phyloP scores from a whole-genome alignment of 768 basidiomycete species.

The Naganishia kalamii region DNA sequence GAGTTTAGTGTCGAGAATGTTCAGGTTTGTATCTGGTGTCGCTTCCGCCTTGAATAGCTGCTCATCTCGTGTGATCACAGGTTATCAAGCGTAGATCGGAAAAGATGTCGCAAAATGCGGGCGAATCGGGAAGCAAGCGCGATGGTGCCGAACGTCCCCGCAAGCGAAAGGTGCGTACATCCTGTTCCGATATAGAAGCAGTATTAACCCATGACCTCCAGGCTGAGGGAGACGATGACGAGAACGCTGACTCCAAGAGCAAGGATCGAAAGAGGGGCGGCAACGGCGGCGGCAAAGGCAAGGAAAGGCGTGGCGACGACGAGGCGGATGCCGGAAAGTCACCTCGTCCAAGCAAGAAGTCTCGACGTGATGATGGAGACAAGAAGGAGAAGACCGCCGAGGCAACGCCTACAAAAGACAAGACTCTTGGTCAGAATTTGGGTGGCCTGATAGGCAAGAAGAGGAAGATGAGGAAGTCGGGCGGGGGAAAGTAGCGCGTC shows the following conservation, averaged over 20 bases:
- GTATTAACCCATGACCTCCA: slow-evolving; percentile 15
- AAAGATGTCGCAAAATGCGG: slow-evolving; percentile 38
- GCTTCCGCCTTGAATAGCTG: neutral
- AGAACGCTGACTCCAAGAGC: slow-evolving; percentile 22
- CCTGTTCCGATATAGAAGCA: neutral
- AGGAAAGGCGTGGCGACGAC: slow-evolving; percentile 29
- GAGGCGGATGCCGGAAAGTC: slow-evolving; percentile 24
- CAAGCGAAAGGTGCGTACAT: slow-evolving; percentile 27
- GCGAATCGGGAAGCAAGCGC: slow-evolving; percentile 23
- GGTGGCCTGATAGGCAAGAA: slow-evolving; percentile 75
- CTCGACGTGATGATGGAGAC: slow-evolving; percentile 26
- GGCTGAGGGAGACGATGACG: slow-evolving; percentile 33
- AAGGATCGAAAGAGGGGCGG: slow-evolving; percentile 5
- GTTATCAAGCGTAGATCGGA: slow-evolving; percentile 68
- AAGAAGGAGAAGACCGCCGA: slow-evolving; percentile 45
- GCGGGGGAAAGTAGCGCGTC: slow-evolving; percentile 20
- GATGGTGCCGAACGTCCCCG: slow-evolving; percentile 16
- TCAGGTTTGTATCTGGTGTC: slow-evolving; percentile 51
- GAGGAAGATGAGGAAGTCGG: slow-evolving; percentile 60
- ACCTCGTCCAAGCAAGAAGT: slow-evolving; percentile 12
- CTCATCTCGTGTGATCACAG: slow-evolving; percentile 19
- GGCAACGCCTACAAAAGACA: slow-evolving; percentile 26
- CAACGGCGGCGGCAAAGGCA: slow-evolving; percentile 27
- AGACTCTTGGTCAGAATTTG: slow-evolving; percentile 44
- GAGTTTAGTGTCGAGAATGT: slow-evolving; percentile 96